These are phyloP conservation scores for Rhodotorula taiwanensis DNA, from an alignment of 768 basidiomycete species.

Conservation along the genomic window DNA sequence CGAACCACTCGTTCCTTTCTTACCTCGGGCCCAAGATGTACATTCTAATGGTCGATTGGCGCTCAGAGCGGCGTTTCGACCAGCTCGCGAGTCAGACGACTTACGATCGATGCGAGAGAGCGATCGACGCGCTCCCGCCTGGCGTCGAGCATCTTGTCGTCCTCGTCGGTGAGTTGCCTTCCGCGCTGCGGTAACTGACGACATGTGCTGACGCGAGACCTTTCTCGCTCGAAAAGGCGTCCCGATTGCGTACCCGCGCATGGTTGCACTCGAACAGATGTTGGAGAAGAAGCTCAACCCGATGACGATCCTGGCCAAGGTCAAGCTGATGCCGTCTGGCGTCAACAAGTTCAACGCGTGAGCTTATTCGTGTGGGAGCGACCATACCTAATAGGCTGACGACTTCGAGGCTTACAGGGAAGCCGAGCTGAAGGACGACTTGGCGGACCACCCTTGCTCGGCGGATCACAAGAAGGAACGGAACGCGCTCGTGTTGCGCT, in stretches of 20 bases:
- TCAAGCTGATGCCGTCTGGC: conserved; percentile 45
- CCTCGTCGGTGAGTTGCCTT: conserved; percentile 56
- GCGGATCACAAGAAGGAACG: conserved; percentile 63
- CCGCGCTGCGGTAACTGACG: neutral
- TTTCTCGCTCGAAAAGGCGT: conserved; percentile 28
- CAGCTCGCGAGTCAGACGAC: conserved; percentile 69
- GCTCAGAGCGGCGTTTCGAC: conserved; percentile 75
- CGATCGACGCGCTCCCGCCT: conserved; percentile 57
- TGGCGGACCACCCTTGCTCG: conserved; percentile 46
- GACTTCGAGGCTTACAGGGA: conserved; percentile 39
- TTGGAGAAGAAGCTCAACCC: conserved; percentile 71
- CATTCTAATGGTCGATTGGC: conserved; percentile 47
- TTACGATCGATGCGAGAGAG: conserved; percentile 66
- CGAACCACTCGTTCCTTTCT: conserved; percentile 72
- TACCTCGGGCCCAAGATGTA: conserved; percentile 68
- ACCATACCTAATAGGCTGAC: neutral
- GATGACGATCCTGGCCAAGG: conserved; percentile 63
- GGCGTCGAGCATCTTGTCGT: conserved; percentile 74
- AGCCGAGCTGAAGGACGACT: conserved; percentile 86
- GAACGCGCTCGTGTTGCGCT: conserved; percentile 67
- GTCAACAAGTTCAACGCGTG: conserved; percentile 88
- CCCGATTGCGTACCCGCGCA: conserved; percentile 72
- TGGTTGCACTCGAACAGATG: conserved; percentile 62
- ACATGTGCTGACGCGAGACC: too few relatives aligned
- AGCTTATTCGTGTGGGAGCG: neutral